Evolutionary conservation across 352 stramenopile species (phyloP).

Genomic region (Phytophthora constricta): DNA sequence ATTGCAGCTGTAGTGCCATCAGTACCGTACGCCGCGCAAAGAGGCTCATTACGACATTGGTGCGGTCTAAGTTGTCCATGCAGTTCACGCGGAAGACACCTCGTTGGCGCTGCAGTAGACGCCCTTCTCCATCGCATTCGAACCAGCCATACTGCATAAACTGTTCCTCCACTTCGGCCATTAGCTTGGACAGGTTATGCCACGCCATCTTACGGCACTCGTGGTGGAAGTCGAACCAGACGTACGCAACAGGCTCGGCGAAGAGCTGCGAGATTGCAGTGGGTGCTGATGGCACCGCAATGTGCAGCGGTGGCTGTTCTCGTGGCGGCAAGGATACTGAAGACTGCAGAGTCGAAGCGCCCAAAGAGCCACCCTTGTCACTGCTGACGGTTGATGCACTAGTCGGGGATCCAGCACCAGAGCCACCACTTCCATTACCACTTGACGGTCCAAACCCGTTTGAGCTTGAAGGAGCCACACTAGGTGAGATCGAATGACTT

Average conservation of each 20-base stretch:
- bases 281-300: slow-evolving; percentile 49
- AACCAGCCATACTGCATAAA: slow-evolving; percentile 76
- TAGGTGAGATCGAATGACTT: slow-evolving; percentile 27
- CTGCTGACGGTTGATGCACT: slow-evolving; percentile 40
- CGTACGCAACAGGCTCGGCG: slow-evolving; percentile 58
- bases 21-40: slow-evolving; percentile 86
- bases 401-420: slow-evolving; percentile 37
- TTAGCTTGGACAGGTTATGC: slow-evolving; percentile 91
- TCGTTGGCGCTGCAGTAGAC: slow-evolving; percentile 74
- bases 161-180: slow-evolving; percentile 86
- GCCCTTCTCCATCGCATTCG: slow-evolving; percentile 50
- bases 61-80: slow-evolving; percentile 98
- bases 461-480: slow-evolving; percentile 18
- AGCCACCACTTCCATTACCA: slow-evolving; percentile 13
- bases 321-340: slow-evolving; percentile 31
- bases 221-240: slow-evolving; percentile 99
- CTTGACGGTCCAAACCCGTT: slow-evolving; percentile 23
- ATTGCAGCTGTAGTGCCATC: slow-evolving; percentile 85
- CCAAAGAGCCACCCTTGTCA: slow-evolving; percentile 27
- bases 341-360: slow-evolving; percentile 23
- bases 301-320: slow-evolving; percentile 16
- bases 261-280: slow-evolving; percentile 69
- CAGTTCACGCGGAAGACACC: slow-evolving; percentile 97
- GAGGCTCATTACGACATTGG: slow-evolving; percentile 79
- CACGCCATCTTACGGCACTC: slow-evolving; percentile 95